Evolutionary conservation across 2,329 filamentous ascomycete species (phyloP), one percentile per base, ranked within the genome.

Genomic region (Phoma sp.): DNA sequence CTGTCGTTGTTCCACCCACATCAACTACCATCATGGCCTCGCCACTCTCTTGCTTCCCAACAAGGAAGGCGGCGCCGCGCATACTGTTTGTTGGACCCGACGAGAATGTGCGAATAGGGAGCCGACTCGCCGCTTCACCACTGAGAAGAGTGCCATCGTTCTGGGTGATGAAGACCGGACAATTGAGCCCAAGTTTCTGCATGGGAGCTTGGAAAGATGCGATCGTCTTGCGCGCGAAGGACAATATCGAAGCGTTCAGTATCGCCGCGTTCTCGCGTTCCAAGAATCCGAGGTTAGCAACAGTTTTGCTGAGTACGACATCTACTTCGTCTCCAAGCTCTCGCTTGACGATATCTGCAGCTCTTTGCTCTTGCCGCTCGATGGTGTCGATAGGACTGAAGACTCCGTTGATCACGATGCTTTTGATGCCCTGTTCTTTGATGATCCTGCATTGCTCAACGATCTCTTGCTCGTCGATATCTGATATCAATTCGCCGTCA

Each of bases 1-100:
- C 86, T 0, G 85, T 83, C 0, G 86, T 89, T 0, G 86, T 89
- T 2, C 86, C 86, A 0, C 86, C 86, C 47, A 89, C 83, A 62
- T 89, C 86, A 2, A 88, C 82, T 0, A 89, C 86, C 75, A 88
- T 83, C 60, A 84, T 35, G 75, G 82, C 57, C 79, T 83, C 66
- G 7, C 61, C 61, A 13, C 66, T 59, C 30, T 65, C 54, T 44
- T 70, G 57, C 39, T 66, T 67, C 5, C 70, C 71, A 6, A 73
- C 65, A 0, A 76, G 56, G 45, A 74, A 80, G 1, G 76, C 76
- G 9, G 80, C 81, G 9, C 81, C 81, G 10, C 79, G 76, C 77
- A 83, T 82, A 7, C 78, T 81, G 55, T 83, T 83, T 0, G 80
- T 83, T 1, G 80, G 78, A 0, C 81, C 80, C 25, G 79, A 82